Conservation (phyloP, 371 early-diverging fungal genomes). For the Zychaea mexicana region DNA sequence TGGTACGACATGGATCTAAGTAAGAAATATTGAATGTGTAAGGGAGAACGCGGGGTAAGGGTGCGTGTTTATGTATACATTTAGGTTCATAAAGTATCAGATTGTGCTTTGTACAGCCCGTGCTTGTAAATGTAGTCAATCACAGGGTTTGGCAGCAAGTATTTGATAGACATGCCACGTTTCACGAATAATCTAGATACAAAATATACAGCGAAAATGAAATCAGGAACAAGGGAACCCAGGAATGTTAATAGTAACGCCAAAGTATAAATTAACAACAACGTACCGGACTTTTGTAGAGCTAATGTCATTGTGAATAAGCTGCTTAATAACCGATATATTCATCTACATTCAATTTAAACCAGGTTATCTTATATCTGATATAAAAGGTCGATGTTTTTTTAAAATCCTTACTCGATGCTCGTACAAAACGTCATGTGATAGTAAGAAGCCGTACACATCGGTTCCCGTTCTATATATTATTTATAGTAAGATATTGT, state of each 20-base stretch:
- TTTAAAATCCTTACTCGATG: slow-evolving; percentile 66
- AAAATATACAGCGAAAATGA: background rate
- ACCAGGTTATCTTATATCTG: background rate
- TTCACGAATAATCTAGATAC: slow-evolving; percentile 84
- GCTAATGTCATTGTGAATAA: slow-evolving; percentile 95
- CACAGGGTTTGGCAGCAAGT: slow-evolving; percentile 90
- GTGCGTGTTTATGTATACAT: too few species aligned
- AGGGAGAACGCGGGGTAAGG: too few species aligned
- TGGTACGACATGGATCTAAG: too few species aligned
- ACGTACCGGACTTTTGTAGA: slow-evolving; percentile 89
- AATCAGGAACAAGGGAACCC: too few species aligned
- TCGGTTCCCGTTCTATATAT: slow-evolving; percentile 78
- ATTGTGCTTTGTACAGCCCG: slow-evolving; percentile 61
- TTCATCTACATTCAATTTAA: slow-evolving; percentile 60
- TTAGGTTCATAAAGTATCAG: background rate
- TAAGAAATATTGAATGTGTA: too few species aligned
- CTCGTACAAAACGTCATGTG: slow-evolving; percentile 88
- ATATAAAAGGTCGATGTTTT: too few species aligned
- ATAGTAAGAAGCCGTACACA: slow-evolving; percentile 87
- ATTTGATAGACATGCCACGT: slow-evolving; percentile 93
- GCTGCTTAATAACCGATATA: slow-evolving; percentile 90
- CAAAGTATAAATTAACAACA: background rate
- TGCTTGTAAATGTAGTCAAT: slow-evolving; percentile 86
- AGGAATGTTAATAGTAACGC: too few species aligned
- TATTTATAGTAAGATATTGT: background rate